Evolutionary conservation across 805 yeast genomes (phyloP), one percentile per base, ranked within the genome.

Genomic region (Sugiyamaella smithiae): DNA sequence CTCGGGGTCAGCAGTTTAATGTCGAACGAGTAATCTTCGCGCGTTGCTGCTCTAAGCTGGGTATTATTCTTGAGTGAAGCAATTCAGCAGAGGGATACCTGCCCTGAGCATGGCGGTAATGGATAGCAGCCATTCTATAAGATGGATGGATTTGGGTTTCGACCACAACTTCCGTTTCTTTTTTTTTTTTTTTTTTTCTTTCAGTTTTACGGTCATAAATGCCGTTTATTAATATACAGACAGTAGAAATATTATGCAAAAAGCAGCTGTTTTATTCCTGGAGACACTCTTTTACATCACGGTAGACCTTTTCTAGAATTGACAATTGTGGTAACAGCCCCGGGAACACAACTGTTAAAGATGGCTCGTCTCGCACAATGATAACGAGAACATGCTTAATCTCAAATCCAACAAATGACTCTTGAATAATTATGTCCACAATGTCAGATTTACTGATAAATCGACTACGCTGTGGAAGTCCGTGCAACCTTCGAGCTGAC

Each of bases 371-470:
- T 45, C 73, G 73, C 14, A 81, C 75, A 29, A 85, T 67, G 3
- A 85, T 68, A 36, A 83, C 79, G 62, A 86, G 66, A 59, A 85
- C 82, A 61, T 74, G 82, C 2, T 82, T 69, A 7, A 85, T 88
- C 53, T 81, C 82, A 53, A 80, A 76, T 4, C 84, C 84, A 47
- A 72, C 72, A 61, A 87, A 85, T 0, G 86, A 90, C 63, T 87
- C 95, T 60, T 85, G 85, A 22, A 87, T 81, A 0, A 84, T 77
- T 8, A 86, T 63, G 62, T 85, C 91, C 3, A 77, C 73, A 45
- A 86, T 73, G 40, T 70, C 70, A 40, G 74, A 76, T 32, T 72
- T 65, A 0, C 89, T 84, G 8, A 84, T 73, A 61, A 86, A 84
- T 23, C 67, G 56, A 33, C 64, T 64, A 6, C 46, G 47, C n/a